These are phyloP conservation scores for Starmerella kuoi DNA, from an alignment of 805 yeast species.

Conservation along the genomic window DNA sequence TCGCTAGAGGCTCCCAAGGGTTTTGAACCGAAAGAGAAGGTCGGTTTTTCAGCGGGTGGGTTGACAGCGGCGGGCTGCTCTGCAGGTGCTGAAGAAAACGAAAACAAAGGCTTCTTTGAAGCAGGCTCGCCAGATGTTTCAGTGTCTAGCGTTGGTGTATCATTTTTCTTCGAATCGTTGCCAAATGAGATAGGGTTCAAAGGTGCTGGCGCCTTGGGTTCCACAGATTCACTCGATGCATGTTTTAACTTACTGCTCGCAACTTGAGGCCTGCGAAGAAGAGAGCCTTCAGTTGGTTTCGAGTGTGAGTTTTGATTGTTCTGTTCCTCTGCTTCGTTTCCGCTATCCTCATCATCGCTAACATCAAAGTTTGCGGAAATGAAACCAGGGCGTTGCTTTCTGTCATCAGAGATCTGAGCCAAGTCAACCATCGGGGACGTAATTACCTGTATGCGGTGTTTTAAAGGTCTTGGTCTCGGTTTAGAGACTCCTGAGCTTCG, in stretches of 20 bases:
- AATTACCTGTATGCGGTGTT: constrained; percentile 15
- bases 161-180: too few relatives aligned
- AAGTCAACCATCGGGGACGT: constrained; percentile 17
- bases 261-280: constrained; percentile 12
- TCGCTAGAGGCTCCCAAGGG: background rate
- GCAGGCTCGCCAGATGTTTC: too few relatives aligned
- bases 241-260: constrained; percentile 8
- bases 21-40: constrained; percentile 3
- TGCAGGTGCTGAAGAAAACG: too few relatives aligned
- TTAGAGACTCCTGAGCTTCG: background rate
- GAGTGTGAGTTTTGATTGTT: background rate
- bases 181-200: too few relatives aligned
- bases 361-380: constrained; percentile 29
- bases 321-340: background rate
- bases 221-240: too few relatives aligned
- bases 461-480: background rate
- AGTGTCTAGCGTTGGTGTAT: too few relatives aligned
- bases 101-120: too few relatives aligned
- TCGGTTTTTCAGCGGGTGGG: constrained; percentile 3
- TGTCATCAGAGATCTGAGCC: constrained; percentile 14
- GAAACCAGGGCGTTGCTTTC: constrained; percentile 27
- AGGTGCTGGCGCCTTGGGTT: too few relatives aligned
- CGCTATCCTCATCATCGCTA: constrained; percentile 22
- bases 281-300: background rate
- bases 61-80: too few relatives aligned